These are phyloP conservation scores for Candida maltosa DNA, from an alignment of 805 yeast species.

Conservation along the genomic window DNA sequence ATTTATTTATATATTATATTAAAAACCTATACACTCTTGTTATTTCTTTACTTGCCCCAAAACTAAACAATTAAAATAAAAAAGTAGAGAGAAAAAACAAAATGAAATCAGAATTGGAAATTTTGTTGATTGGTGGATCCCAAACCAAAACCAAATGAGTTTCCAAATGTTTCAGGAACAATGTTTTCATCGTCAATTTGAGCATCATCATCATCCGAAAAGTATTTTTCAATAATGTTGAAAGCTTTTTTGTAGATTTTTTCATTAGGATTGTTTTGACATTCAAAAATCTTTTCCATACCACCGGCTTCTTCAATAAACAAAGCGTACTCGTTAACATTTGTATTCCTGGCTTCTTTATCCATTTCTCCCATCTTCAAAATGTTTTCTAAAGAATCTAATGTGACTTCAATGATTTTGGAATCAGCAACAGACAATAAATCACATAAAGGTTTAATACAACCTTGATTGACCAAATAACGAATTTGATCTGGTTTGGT, in stretches of 20 bases:
- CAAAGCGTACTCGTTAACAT: constrained; percentile 82
- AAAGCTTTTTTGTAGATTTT: constrained; percentile 90
- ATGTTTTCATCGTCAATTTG: constrained; percentile 63
- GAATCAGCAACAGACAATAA: constrained; percentile 83
- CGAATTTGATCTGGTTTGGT: constrained; percentile 89
- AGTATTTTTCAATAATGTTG: constrained; percentile 85
- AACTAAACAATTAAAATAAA: not conserved
- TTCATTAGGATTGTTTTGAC: constrained; percentile 89
- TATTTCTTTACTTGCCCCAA: too few relatives aligned
- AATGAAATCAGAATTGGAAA: constrained; percentile 40
- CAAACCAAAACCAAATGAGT: constrained; percentile 85
- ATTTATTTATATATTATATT: not conserved
- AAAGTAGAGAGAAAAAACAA: not conserved
- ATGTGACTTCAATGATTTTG: constrained; percentile 88
- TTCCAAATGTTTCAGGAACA: constrained; percentile 75
- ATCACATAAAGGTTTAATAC: constrained; percentile 96
- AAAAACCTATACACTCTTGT: not conserved
- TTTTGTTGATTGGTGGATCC: constrained; percentile 51
- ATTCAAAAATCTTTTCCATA: constrained; percentile 89
- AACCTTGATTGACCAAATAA: constrained; percentile 90
- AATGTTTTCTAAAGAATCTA: constrained; percentile 93
- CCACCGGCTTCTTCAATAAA: constrained; percentile 98
- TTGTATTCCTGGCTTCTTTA: constrained; percentile 67
- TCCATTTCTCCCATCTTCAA: constrained; percentile 92
- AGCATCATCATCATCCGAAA: constrained; percentile 83